Percentiles rank a stretch among this genome's conserved stretches.
Conservation (phyloP, 352 stramenopile species). For the Peronospora destructor region DNA sequence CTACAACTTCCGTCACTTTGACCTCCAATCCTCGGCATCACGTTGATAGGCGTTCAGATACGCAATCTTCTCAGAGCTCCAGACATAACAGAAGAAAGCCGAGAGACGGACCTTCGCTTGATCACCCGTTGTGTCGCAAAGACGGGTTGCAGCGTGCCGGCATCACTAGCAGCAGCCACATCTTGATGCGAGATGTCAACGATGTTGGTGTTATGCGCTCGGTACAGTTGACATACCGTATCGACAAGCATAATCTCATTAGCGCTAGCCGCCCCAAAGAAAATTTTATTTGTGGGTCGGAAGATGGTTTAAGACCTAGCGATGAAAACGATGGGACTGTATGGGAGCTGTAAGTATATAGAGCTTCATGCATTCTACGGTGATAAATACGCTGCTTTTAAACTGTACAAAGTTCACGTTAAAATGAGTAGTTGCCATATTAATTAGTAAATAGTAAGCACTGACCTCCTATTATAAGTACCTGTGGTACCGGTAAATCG, state of each 20-base stretch:
- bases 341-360: conserved; percentile 27
- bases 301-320: conserved; percentile 4
- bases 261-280: conserved; percentile 9
- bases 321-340: conserved; percentile 27
- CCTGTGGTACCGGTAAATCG: no score
- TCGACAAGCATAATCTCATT: conserved; percentile 7
- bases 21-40: conserved; percentile 8
- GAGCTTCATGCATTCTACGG: neutral
- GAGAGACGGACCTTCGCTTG: conserved; percentile 11
- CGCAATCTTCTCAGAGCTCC: conserved; percentile 4
- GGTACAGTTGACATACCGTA: conserved; percentile 18
- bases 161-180: conserved; percentile 18
- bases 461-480: no score
- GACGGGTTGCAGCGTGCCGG: conserved; percentile 21
- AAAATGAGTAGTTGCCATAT: no score
- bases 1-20: neutral
- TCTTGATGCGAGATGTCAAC: conserved; percentile 16
- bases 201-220: conserved; percentile 17
- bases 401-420: no score
- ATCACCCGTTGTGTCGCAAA: conserved; percentile 6
- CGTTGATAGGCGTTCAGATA: conserved; percentile 16
- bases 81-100: conserved; percentile 16
- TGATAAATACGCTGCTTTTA: no score
- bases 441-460: no score
- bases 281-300: conserved; percentile 15